Conservation (phyloP, 1,139 yeast genomes). For the Candida albicans region DNA sequence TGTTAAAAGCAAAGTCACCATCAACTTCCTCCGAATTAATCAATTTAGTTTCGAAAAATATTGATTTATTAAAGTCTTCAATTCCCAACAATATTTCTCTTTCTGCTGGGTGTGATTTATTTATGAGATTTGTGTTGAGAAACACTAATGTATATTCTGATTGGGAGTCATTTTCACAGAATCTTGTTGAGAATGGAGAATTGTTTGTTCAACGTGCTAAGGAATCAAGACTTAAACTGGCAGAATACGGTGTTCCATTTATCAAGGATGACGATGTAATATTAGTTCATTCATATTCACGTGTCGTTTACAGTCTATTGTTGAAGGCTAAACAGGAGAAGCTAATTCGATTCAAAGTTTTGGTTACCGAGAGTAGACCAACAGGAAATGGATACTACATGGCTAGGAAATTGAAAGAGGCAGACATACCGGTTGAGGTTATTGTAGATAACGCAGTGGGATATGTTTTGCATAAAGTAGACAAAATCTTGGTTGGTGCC, state of each 20-base stretch:
- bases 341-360: slow-evolving; percentile 80
- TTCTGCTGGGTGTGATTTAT: slow-evolving; percentile 96
- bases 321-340: slow-evolving; percentile 69
- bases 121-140: slow-evolving; percentile 87
- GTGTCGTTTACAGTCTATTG: slow-evolving; percentile 82
- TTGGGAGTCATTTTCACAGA: slow-evolving; percentile 93
- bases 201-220: slow-evolving; percentile 90
- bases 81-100: slow-evolving; percentile 90
- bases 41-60: slow-evolving; percentile 74
- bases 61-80: slow-evolving; percentile 67
- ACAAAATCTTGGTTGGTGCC: slow-evolving; percentile 94
- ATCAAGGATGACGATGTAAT: slow-evolving; percentile 91
- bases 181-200: slow-evolving; percentile 91
- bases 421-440: slow-evolving; percentile 88
- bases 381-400: slow-evolving; percentile 75
- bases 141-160: slow-evolving; percentile 87
- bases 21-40: slow-evolving; percentile 92
- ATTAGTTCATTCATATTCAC: slow-evolving; percentile 86
- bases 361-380: slow-evolving; percentile 92
- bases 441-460: slow-evolving; percentile 96
- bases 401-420: slow-evolving; percentile 65
- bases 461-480: slow-evolving; percentile 84
- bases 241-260: slow-evolving; percentile 83
- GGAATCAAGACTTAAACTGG: slow-evolving; percentile 83
- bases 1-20: slow-evolving; percentile 79